Base-by-base conservation (phyloP, 305 asterid genomes). In the Fraxinus ornus region DNA sequence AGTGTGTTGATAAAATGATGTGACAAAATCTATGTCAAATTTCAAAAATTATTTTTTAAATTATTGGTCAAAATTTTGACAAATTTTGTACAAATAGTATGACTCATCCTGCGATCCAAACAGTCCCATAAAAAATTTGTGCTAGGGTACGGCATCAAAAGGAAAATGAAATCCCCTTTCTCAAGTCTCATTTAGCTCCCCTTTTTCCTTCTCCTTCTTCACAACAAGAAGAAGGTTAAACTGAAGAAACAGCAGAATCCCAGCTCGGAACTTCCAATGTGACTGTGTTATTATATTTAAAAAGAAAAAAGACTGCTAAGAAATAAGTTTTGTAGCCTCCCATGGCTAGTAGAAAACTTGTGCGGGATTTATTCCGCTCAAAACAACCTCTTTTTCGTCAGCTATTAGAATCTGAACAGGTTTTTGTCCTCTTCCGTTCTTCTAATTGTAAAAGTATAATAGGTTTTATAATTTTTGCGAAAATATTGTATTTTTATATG, bases 331-430 rank as follows among this genome's bases (percentile, higher is more conserved):
- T 28, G 12, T 28, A 33, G 62, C 55, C 33, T 33, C 75, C 60
- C 75, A 94, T 94, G 97, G 97, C 94, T 60, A 81, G 88, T 88
- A 89, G 93, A 81, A 93, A 92, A 84, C 86, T 94, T 57, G 91
- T 89, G 32, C 90, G 97, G 28, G 97, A 94, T 89, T 86, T 91
- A 28, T 88, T 92, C 72, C 80, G 90, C 73, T 88, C 93, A 39
- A 88, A 84, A 66, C 89, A 86, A 26, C 84, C 83, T 47, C 62
- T 89, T 77, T 35, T 89, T 80, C 88, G 87, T 41, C 94, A 85
- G 75, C 92, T 90, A 72, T 77, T 86, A 55, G 79, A 79, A 73
- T 78, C 94, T 49, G 90, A 76, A 12, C 91, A 88, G 95, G 97
- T 94, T 26, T 32, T 82, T 37, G 79, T 36, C 66, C 22, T 13